These are phyloP conservation scores for Moniliella sp. DNA, from an alignment of 1,284 basidiomycete species.

Conservation along the genomic window DNA sequence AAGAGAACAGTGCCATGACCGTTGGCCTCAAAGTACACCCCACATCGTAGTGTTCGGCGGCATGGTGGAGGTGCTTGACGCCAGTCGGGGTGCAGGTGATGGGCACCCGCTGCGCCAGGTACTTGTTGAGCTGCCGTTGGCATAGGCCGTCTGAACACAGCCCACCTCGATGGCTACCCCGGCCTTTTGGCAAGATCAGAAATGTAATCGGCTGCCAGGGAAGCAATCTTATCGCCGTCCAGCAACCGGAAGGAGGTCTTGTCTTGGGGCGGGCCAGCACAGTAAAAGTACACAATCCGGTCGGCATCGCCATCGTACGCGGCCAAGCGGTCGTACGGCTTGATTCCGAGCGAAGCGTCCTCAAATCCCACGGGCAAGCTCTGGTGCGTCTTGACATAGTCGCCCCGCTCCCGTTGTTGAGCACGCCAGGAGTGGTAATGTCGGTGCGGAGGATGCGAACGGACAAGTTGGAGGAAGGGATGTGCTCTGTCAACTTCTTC, in stretches of 20 bases:
- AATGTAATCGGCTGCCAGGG: constrained; percentile 75
- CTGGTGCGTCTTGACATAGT: constrained; percentile 69
- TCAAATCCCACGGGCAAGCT: constrained; percentile 22
- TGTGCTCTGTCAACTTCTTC: constrained; percentile 15
- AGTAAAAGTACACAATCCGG: constrained; percentile 80
- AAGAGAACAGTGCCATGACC: constrained; percentile 95
- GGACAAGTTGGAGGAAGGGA: constrained; percentile 13
- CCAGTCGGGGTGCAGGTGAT: constrained; percentile 89
- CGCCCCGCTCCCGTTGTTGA: constrained; percentile 70
- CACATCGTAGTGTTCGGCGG: constrained; percentile 73
- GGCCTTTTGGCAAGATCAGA: constrained; percentile 53
- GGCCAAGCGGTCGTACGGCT: constrained; percentile 53
- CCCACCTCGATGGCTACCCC: constrained; percentile 23
- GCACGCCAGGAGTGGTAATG: constrained; percentile 46
- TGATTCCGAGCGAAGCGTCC: constrained; percentile 8
- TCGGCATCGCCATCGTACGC: constrained; percentile 95
- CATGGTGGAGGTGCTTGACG: constrained; percentile 94
- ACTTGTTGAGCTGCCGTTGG: constrained; percentile 89
- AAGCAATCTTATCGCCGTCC: constrained; percentile 95
- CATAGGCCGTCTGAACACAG: constrained; percentile 94
- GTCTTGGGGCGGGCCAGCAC: constrained; percentile 39
- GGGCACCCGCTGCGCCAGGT: constrained; percentile 50
- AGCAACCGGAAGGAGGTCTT: constrained; percentile 62
- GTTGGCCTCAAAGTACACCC: constrained; percentile 98
- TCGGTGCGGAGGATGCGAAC: constrained; percentile 16